Evolutionary conservation across 345 rosid genomes (phyloP).

Genomic region (Camelina sativa): DNA sequence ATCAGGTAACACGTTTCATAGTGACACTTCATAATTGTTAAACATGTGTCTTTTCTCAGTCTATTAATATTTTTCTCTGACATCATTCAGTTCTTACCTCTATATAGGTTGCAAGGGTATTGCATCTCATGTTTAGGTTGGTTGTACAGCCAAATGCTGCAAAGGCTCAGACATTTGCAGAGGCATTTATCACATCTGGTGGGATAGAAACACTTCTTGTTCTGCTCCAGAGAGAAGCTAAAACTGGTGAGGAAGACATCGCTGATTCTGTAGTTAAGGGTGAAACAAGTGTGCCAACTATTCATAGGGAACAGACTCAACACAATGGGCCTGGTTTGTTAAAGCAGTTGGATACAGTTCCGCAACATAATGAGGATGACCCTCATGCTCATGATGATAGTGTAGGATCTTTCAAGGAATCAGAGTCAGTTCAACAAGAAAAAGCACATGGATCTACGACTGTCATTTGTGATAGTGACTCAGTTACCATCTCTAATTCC

Average conservation of each 20-base stretch:
- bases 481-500: slow-evolving; percentile 47
- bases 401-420: slow-evolving; percentile 45
- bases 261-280: slow-evolving; percentile 42
- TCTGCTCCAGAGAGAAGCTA: slow-evolving; percentile 89
- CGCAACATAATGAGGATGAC: slow-evolving; percentile 27
- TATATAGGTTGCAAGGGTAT: slow-evolving; percentile 80
- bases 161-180: slow-evolving; percentile 76
- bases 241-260: slow-evolving; percentile 63
- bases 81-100: slow-evolving; percentile 30
- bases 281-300: slow-evolving; percentile 43
- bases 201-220: slow-evolving; percentile 98
- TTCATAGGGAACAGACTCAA: slow-evolving; percentile 48
- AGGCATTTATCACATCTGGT: slow-evolving; percentile 78
- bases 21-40: background rate
- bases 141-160: slow-evolving; percentile 88
- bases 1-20: slow-evolving; percentile 63
- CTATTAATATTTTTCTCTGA: slow-evolving; percentile 3
- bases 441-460: slow-evolving; percentile 47
- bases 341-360: slow-evolving; percentile 48
- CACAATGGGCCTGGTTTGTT: slow-evolving; percentile 43
- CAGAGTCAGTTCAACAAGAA: slow-evolving; percentile 45
- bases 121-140: slow-evolving; percentile 85
- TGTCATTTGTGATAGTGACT: slow-evolving; percentile 40
- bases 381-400: slow-evolving; percentile 46
- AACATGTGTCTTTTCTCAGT: slow-evolving; percentile 11